Evolutionary conservation across 2,329 filamentous ascomycete species (phyloP).

Genomic region (Ophiognomonia clavigignenti-juglandacearum): DNA sequence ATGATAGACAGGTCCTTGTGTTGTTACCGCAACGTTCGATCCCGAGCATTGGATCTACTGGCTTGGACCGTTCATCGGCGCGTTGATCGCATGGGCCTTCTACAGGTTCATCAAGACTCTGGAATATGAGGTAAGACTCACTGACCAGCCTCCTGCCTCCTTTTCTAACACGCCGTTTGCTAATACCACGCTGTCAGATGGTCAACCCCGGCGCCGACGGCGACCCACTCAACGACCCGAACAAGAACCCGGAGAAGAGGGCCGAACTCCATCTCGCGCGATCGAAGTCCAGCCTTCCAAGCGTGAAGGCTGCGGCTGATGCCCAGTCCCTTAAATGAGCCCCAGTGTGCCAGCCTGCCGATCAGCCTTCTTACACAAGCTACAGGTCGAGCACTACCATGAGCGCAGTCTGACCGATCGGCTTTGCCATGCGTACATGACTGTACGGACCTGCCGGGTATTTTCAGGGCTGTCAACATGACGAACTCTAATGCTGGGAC

Average conservation of each 20-base stretch:
- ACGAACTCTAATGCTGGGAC: too few species aligned
- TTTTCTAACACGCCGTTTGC: neutral
- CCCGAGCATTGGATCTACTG: constrained; percentile 42
- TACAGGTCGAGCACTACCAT: too few species aligned
- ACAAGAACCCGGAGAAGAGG: constrained; percentile 36
- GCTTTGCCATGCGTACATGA: too few species aligned
- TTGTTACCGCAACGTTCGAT: constrained; percentile 34
- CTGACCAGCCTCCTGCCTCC: too few species aligned
- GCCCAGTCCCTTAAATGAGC: constrained; percentile 4
- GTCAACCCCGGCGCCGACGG: constrained; percentile 43
- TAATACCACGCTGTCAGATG: constrained; percentile 25
- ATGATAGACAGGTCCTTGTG: constrained; percentile 30
- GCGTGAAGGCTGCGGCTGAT: constrained; percentile 1
- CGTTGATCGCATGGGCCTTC: constrained; percentile 31
- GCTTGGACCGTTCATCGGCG: constrained; percentile 30
- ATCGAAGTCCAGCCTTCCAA: constrained; percentile 9
- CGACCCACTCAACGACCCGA: constrained; percentile 37
- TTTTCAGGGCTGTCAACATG: too few species aligned
- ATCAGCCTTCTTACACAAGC: neutral
- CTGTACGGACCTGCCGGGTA: too few species aligned
- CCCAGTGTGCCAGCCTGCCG: too few species aligned
- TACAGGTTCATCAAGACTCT: constrained; percentile 36
- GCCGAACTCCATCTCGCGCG: constrained; percentile 19
- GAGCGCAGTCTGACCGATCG: too few species aligned
- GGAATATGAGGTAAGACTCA: constrained; percentile 29